These are phyloP conservation scores for Hordeum marinum DNA, from an alignment of 176 grass and related monocot genomes.

Conservation along the genomic window DNA sequence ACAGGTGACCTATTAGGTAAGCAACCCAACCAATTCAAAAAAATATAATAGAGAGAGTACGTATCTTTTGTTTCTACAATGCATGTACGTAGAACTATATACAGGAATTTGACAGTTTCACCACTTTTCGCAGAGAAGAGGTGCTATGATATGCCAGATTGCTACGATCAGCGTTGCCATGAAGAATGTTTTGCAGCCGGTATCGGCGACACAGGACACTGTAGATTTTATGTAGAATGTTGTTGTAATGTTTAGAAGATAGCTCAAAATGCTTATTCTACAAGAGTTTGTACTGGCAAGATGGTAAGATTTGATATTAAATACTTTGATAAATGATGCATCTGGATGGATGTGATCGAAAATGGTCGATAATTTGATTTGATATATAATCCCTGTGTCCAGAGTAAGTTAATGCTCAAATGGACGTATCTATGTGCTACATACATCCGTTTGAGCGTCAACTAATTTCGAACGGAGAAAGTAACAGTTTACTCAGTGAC, in stretches of 20 bases:
- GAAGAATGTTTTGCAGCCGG: neutral
- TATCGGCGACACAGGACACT: neutral
- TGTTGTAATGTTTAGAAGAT: neutral
- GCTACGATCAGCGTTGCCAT: neutral
- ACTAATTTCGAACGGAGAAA: too few species aligned
- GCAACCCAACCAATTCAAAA: too few species aligned
- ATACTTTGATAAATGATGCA: neutral
- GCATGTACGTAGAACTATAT: neutral
- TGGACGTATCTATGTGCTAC: too few species aligned
- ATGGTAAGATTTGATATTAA: neutral
- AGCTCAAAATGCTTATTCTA: neutral
- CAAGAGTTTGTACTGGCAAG: neutral
- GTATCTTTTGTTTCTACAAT: neutral
- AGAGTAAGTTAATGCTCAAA: too few species aligned
- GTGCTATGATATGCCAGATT: neutral
- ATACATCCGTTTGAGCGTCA: too few species aligned
- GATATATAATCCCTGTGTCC: too few species aligned
- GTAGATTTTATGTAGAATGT: neutral
- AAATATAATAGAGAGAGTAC: too few species aligned
- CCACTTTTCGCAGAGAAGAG: neutral
- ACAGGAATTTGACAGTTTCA: neutral
- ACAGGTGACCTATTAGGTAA: too few species aligned
- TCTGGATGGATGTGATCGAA: neutral
- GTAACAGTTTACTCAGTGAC: too few species aligned
- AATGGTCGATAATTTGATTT: neutral